Conservation (phyloP, 2,329 filamentous ascomycete species). For the Colletotrichum endophyticum region DNA sequence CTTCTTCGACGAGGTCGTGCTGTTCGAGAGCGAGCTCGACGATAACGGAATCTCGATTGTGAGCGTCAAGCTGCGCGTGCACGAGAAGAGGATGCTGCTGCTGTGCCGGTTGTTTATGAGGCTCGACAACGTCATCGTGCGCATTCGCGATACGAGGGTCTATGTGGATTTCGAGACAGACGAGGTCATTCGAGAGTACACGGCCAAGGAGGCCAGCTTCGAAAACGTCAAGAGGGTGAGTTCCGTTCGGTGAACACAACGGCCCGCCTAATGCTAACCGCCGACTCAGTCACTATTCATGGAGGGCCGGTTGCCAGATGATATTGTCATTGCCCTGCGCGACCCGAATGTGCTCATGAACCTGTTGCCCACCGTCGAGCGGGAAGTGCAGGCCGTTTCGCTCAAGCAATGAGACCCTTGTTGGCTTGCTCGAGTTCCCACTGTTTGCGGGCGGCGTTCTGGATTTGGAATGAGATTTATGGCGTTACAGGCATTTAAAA, state of each 20-base stretch:
- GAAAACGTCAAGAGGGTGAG: constrained; percentile 74
- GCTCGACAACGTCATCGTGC: constrained; percentile 85
- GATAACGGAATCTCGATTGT: constrained; percentile 95
- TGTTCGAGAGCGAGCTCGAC: constrained; percentile 97
- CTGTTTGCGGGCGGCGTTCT: not conserved
- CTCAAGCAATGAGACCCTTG: not conserved
- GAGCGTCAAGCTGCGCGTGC: constrained; percentile 90
- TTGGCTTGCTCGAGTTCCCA: not conserved
- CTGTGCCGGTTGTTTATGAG: constrained; percentile 90
- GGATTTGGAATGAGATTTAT: not conserved
- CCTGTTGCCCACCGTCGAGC: constrained; percentile 73
- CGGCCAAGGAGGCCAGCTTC: constrained; percentile 83
- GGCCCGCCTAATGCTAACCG: constrained; percentile 21
- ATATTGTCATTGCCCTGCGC: constrained; percentile 76
- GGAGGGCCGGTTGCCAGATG: constrained; percentile 65
- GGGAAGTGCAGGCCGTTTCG: constrained; percentile 57
- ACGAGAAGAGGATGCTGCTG: constrained; percentile 86
- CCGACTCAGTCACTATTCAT: constrained; percentile 50
- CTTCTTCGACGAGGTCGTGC: constrained; percentile 94
- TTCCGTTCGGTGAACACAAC: constrained; percentile 10
- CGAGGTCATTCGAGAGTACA: constrained; percentile 87
- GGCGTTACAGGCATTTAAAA: constrained; percentile 14
- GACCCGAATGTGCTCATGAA: constrained; percentile 79
- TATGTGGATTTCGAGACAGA: constrained; percentile 87
- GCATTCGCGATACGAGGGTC: constrained; percentile 87